Conservation (phyloP, 2,329 filamentous ascomycete genomes). For the Sporothrix pallida region DNA sequence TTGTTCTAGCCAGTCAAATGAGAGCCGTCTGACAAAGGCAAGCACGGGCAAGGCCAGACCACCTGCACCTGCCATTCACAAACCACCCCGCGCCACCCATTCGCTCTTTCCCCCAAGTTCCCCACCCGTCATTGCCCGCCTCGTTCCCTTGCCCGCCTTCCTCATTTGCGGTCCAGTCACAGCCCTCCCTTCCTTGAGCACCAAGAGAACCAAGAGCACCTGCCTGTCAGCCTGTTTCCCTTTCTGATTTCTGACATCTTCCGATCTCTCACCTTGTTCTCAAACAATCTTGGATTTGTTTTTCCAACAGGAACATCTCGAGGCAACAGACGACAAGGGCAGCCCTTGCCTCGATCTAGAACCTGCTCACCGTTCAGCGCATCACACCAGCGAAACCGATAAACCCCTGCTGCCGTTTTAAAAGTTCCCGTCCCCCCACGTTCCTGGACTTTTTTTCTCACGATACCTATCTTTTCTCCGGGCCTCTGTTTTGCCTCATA, state of each 20-base stretch:
- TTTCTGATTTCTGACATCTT: slow-evolving; percentile 16
- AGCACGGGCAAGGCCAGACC: too few species aligned
- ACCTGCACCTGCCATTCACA: too few species aligned
- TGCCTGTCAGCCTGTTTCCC: background rate
- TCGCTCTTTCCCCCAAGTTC: background rate
- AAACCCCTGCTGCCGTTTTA: background rate
- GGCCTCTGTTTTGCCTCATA: background rate
- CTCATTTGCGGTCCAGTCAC: slow-evolving; percentile 15
- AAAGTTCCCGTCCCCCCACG: background rate
- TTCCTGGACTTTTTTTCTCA: background rate
- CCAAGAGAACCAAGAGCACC: too few species aligned
- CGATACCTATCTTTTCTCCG: too few species aligned
- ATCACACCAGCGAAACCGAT: background rate
- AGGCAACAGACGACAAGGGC: slow-evolving; percentile 3
- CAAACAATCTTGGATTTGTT: background rate
- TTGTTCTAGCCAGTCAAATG: slow-evolving; percentile 8
- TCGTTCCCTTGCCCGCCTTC: slow-evolving; percentile 22
- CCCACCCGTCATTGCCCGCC: background rate
- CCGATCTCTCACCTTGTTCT: background rate
- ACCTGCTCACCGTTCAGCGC: background rate
- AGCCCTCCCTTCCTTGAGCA: background rate
- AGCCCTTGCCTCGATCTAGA: background rate
- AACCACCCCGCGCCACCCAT: slow-evolving; percentile 14
- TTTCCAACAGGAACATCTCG: background rate
- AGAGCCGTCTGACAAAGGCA: background rate